phyloP scores from a whole-genome alignment of 345 rosid genomes.

The Acer negundo region DNA sequence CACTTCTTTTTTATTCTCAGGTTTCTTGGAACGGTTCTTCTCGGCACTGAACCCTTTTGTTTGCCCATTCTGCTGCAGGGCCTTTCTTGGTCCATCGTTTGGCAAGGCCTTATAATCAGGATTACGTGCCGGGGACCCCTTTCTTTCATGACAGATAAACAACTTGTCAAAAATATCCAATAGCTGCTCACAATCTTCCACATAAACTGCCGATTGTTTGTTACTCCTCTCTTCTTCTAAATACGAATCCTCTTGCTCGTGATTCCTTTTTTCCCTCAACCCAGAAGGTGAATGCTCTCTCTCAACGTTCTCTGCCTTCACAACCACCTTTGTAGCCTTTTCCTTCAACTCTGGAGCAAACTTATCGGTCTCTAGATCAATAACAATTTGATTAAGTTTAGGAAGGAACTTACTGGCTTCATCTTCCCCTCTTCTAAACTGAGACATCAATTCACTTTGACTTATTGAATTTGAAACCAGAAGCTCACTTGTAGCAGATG shows the following conservation, averaged over 20 bases:
- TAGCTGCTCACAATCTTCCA: conserved; percentile 41
- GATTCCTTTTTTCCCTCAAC: conserved; percentile 43
- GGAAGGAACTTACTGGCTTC: conserved; percentile 88
- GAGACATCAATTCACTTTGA: conserved; percentile 44
- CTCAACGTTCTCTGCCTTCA: conserved; percentile 30
- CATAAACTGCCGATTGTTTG: conserved; percentile 43
- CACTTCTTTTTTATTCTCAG: conserved; percentile 44
- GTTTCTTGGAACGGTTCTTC: conserved; percentile 46
- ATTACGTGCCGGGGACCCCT: conserved; percentile 8
- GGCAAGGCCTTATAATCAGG: conserved; percentile 25
- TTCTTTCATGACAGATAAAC: conserved; percentile 27
- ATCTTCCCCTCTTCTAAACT: conserved; percentile 64
- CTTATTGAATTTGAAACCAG: conserved; percentile 36
- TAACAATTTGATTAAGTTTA: conserved; percentile 37
- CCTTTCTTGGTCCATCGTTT: conserved; percentile 18
- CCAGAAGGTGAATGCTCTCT: conserved; percentile 16
- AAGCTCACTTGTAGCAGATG: conserved; percentile 16
- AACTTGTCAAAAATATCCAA: conserved; percentile 52
- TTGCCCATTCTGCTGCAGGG: conserved; percentile 28
- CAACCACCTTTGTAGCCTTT: conserved; percentile 8
- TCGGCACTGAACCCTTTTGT: conserved; percentile 34
- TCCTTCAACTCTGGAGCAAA: conserved; percentile 19
- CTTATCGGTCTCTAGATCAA: conserved; percentile 38
- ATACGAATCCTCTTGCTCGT: conserved; percentile 38
- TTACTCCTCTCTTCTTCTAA: conserved; percentile 46